Base-by-base conservation (phyloP, 1,139 yeast species). In the Eremothecium sinecaudum region DNA sequence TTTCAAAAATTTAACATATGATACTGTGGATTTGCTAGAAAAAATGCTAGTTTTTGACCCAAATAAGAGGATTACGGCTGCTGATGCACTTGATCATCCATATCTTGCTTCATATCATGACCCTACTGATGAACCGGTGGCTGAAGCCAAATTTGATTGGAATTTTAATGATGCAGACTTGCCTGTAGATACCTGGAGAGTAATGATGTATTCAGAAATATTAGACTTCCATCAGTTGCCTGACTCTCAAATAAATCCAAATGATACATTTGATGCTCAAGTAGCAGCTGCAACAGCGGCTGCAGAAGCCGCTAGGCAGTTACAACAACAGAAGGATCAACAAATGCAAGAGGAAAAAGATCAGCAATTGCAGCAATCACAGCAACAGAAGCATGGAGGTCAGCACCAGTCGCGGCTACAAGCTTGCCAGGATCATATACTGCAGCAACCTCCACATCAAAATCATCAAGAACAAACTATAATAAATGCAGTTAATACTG, bases 151-250 rank as follows among this genome's bases (percentile, higher is more conserved):
- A 58, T 90, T 90, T 51, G 98, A 90, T 62, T 90, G 99, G 99
- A 80, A 93, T 52, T 90, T 90, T 61, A 90, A 90, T 58, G 97
- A 92, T 53, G 97, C 96, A 0, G 98, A 90, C 61, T 69, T 90
- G 50, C 97, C 98, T 1, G 93, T 90, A 15, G 97, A 90, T 54
- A 84, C 95, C 9, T 90, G 98, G 98, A 77, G 94, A 63, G 95
- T 87, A 18, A 90, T 90, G 98, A 90, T 90, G 95, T 90, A 90
- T 62, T 80, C 94, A 34, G 98, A 90, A 62, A 90, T 90, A 43
- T 68, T 90, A 46, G 97, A 87, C 59, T 90, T 87, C 70, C 98
- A 90, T 62, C 63, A 61, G 43, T 61, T 61, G 32, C 65, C 56
- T 12, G 56, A 56, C 25, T 44, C 49, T 17, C 58, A 50, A 36